A percentile compares a stretch with the other conserved stretches of the same genome.
Evolutionary conservation across 139 green algal species (phyloP).

Genomic region (Micromonas commoda): DNA sequence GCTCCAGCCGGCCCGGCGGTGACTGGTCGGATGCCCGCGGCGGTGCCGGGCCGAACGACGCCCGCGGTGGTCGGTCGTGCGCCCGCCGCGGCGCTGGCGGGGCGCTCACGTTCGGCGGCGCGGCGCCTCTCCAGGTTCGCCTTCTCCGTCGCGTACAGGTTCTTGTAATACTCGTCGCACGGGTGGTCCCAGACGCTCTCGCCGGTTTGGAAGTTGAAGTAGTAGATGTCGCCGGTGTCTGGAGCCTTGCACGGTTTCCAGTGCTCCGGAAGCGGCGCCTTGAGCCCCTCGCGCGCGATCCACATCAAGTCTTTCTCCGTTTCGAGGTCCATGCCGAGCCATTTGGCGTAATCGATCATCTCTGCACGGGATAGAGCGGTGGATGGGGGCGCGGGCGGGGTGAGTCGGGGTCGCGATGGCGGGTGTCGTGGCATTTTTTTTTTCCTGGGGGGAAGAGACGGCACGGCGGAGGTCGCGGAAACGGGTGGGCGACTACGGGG

Average conservation of each 20-base stretch:
- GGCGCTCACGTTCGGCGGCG: background rate
- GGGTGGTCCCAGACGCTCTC: slow-evolving; percentile 78
- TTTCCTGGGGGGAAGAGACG: too few species aligned
- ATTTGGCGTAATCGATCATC: slow-evolving; percentile 69
- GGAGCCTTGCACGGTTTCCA: slow-evolving; percentile 72
- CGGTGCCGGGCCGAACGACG: too few species aligned
- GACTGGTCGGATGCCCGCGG: too few species aligned
- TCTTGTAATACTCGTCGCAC: slow-evolving; percentile 64
- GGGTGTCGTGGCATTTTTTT: too few species aligned
- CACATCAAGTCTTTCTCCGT: slow-evolving; percentile 65
- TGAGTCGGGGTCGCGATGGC: too few species aligned
- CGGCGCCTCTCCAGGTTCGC: slow-evolving; percentile 24
- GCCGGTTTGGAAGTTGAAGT: slow-evolving; percentile 72
- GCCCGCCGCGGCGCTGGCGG: background rate
- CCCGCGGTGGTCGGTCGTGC: too few species aligned
- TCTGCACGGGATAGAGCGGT: too few species aligned
- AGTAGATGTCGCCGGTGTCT: slow-evolving; percentile 68
- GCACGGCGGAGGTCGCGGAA: too few species aligned
- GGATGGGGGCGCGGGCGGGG: too few species aligned
- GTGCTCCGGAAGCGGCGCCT: slow-evolving; percentile 59
- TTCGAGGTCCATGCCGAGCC: slow-evolving; percentile 70
- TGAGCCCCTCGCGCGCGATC: slow-evolving; percentile 67
- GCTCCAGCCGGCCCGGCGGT: too few species aligned
- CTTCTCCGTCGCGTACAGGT: slow-evolving; percentile 54
- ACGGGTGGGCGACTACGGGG: background rate